A percentile compares a stretch with the other conserved stretches of the same genome.
Evolutionary conservation across 805 yeast genomes (phyloP).

Genomic region (Jamesozyma lodderae): DNA sequence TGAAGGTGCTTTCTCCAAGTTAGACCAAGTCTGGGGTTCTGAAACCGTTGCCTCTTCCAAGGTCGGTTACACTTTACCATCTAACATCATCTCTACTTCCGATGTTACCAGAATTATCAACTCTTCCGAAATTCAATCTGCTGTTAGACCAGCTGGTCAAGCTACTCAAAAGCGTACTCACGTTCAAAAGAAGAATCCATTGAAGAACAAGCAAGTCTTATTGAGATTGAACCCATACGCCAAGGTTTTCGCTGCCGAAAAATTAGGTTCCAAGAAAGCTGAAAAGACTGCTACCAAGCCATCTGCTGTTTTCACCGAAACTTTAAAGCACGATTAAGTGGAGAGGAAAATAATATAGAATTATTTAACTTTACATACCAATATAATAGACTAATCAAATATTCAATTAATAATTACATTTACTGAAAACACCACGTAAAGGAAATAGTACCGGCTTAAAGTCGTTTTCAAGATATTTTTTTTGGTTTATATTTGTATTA

Average conservation of each 20-base stretch:
- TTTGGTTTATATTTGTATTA: too few relatives aligned
- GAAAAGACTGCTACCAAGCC: conserved; percentile 57
- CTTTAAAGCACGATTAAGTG: conserved; percentile 51
- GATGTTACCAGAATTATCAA: conserved; percentile 95
- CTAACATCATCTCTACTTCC: conserved; percentile 88
- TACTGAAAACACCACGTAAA: too few relatives aligned
- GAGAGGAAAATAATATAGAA: neutral
- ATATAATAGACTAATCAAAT: too few relatives aligned
- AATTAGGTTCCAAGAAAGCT: conserved; percentile 77
- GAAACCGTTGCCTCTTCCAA: conserved; percentile 76
- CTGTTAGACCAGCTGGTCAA: conserved; percentile 92
- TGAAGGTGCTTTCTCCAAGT: conserved; percentile 92
- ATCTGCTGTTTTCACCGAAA: conserved; percentile 59
- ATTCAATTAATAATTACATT: too few relatives aligned
- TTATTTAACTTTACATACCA: neutral
- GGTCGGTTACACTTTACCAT: conserved; percentile 85
- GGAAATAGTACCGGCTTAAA: too few relatives aligned
- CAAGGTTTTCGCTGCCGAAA: conserved; percentile 88
- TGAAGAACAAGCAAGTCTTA: conserved; percentile 97
- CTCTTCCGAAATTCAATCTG: conserved; percentile 98
- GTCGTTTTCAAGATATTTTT: too few relatives aligned
- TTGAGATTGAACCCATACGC: conserved; percentile 99
- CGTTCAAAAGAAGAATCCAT: conserved; percentile 98
- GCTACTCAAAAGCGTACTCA: conserved; percentile 85
- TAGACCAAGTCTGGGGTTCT: conserved; percentile 96